These are phyloP conservation scores for Canavalia gladiata DNA, from an alignment of 306 rosid species.

Conservation along the genomic window DNA sequence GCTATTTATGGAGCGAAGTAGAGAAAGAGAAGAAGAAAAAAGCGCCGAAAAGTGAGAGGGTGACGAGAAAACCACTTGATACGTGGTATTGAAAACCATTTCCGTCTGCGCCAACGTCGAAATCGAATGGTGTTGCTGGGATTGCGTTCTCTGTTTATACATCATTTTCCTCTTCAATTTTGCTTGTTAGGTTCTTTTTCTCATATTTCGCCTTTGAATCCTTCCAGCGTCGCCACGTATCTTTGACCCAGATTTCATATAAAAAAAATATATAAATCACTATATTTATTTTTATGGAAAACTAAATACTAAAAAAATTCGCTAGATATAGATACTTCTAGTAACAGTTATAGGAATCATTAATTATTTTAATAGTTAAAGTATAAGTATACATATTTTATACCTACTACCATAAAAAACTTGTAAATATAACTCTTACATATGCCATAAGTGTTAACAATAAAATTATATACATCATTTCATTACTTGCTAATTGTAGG, in stretches of 20 bases:
- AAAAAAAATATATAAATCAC: too few relatives aligned
- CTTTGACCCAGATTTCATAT: neutral
- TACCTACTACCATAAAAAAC: too few relatives aligned
- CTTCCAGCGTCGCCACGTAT: neutral
- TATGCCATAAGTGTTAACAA: too few relatives aligned
- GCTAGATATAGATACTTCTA: too few relatives aligned
- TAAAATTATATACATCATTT: too few relatives aligned
- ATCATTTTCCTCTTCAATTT: neutral
- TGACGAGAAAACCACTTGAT: neutral
- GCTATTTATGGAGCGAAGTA: neutral
- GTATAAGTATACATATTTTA: too few relatives aligned
- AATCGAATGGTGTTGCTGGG: neutral
- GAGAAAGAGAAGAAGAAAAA: neutral
- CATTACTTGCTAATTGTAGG: too few relatives aligned
- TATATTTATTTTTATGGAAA: too few relatives aligned
- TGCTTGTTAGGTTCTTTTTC: neutral
- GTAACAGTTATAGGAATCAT: too few relatives aligned
- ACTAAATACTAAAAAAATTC: too few relatives aligned
- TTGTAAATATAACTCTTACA: too few relatives aligned
- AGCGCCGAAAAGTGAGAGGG: neutral
- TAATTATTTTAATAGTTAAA: too few relatives aligned
- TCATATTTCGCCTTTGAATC: neutral
- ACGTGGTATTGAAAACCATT: neutral
- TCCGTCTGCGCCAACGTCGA: neutral
- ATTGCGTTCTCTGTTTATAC: neutral